These are phyloP conservation scores for Hura crepitans DNA, from an alignment of 441 rosid genomes.

Conservation along the genomic window DNA sequence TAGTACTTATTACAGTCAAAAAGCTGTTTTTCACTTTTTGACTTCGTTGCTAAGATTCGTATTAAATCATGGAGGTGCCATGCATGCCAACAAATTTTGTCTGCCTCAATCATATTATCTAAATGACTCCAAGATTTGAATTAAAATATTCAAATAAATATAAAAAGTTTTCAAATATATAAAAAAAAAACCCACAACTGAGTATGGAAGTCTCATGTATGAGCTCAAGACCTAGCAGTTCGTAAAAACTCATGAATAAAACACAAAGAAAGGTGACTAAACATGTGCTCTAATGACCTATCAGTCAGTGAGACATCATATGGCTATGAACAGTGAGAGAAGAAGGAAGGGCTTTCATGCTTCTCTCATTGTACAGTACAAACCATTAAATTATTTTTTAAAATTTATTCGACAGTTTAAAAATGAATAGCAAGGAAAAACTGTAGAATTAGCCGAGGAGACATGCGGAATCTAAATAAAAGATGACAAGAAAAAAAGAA, in stretches of 20 bases:
- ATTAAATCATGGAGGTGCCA: constrained; percentile 19
- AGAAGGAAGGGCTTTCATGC: constrained; percentile 9
- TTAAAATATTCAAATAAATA: not conserved
- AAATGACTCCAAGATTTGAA: not conserved
- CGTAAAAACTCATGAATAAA: constrained; percentile 4
- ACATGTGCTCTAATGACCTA: constrained; percentile 16
- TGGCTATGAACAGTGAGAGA: not conserved
- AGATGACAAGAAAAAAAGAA: too few species aligned
- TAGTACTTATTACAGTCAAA: not conserved
- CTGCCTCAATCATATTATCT: constrained; percentile 17
- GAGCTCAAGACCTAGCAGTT: not conserved
- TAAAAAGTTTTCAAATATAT: not conserved
- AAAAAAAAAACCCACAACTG: too few species aligned
- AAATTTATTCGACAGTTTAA: too few species aligned
- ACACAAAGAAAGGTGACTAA: constrained; percentile 5
- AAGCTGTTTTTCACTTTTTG: not conserved
- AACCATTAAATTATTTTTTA: too few species aligned
- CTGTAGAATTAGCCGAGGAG: too few species aligned
- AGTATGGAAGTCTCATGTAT: too few species aligned
- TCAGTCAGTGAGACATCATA: constrained; percentile 2
- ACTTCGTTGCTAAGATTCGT: constrained; percentile 9
- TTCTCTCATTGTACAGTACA: too few species aligned
- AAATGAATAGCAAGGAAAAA: too few species aligned
- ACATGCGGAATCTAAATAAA: constrained; percentile 15
- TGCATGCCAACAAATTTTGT: constrained; percentile 20